These are phyloP conservation scores for Lactifluus subvellereus DNA, from an alignment of 768 basidiomycete species.

Conservation along the genomic window DNA sequence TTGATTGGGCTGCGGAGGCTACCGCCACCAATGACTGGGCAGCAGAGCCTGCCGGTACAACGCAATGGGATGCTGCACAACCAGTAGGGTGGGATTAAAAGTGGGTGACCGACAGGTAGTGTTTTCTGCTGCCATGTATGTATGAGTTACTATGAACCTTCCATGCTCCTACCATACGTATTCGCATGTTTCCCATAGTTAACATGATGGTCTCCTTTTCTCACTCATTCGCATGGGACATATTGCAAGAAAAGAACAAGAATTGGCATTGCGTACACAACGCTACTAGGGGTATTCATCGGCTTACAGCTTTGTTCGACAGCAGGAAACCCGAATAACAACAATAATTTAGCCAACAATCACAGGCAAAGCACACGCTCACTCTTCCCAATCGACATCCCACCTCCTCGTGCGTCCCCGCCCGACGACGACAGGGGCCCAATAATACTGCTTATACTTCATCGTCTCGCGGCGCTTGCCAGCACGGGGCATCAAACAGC, in stretches of 20 bases:
- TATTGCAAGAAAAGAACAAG: background rate
- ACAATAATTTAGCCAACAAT: slow-evolving; percentile 11
- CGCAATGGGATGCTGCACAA: slow-evolving; percentile 16
- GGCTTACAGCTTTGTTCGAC: slow-evolving; percentile 3
- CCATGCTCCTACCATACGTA: slow-evolving; percentile 10
- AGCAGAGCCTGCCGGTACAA: slow-evolving; percentile 28
- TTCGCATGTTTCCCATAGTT: slow-evolving; percentile 6
- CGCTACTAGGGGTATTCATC: slow-evolving; percentile 8
- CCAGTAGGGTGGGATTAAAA: slow-evolving; percentile 24
- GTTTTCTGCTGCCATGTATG: slow-evolving; percentile 17
- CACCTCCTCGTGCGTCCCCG: slow-evolving; percentile 17
- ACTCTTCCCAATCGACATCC: slow-evolving; percentile 26
- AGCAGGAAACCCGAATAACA: slow-evolving; percentile 6
- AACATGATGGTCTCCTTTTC: slow-evolving; percentile 8
- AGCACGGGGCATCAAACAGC: slow-evolving; percentile 42
- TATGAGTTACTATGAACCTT: slow-evolving; percentile 14
- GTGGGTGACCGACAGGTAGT: slow-evolving; percentile 2
- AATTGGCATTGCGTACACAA: slow-evolving; percentile 10
- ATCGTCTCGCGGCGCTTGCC: slow-evolving; percentile 72
- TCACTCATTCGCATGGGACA: background rate
- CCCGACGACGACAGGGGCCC: slow-evolving; percentile 45
- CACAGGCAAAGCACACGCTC: background rate
- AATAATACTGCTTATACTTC: slow-evolving; percentile 85
- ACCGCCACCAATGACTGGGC: slow-evolving; percentile 29
- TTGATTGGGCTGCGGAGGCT: slow-evolving; percentile 35